Evolutionary conservation across 257 asterid genomes (phyloP).

Genomic region (Striga asiatica): DNA sequence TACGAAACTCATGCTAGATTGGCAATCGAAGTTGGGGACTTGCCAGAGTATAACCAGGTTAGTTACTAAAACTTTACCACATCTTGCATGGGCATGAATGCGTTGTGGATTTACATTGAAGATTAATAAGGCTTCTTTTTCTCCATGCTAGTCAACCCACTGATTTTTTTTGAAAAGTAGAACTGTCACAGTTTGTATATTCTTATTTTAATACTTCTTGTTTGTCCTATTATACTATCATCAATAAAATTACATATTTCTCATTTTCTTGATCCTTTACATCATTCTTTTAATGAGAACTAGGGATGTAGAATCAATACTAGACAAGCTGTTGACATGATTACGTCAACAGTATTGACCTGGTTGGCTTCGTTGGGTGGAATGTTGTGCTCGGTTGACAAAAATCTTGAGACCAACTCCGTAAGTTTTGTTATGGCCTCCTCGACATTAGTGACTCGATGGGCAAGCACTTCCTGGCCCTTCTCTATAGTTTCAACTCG

Average conservation of each 20-base stretch:
- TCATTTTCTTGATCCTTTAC: too few species aligned
- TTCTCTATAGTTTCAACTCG: too few species aligned
- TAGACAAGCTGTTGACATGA: too few species aligned
- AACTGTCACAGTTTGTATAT: background rate
- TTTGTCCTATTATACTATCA: background rate
- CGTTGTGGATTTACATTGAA: constrained; percentile 1
- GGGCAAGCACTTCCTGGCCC: too few species aligned
- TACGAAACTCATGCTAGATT: constrained; percentile 97
- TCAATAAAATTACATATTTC: background rate
- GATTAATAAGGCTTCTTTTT: background rate
- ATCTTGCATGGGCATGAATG: constrained; percentile 4
- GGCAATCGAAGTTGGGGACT: constrained; percentile 89
- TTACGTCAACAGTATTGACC: too few species aligned
- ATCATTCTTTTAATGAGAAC: too few species aligned
- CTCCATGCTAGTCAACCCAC: background rate
- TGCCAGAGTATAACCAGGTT: constrained; percentile 96
- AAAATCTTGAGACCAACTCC: too few species aligned
- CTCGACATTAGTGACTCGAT: too few species aligned
- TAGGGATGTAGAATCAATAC: too few species aligned
- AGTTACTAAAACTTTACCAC: constrained; percentile 11
- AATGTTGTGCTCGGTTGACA: too few species aligned
- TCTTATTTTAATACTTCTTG: background rate
- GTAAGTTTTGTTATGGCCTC: too few species aligned
- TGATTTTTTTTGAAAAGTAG: background rate
- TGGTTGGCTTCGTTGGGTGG: too few species aligned